Conservation (phyloP, 2,329 filamentous ascomycete genomes). For the Rhytidhysteron rufulum region DNA sequence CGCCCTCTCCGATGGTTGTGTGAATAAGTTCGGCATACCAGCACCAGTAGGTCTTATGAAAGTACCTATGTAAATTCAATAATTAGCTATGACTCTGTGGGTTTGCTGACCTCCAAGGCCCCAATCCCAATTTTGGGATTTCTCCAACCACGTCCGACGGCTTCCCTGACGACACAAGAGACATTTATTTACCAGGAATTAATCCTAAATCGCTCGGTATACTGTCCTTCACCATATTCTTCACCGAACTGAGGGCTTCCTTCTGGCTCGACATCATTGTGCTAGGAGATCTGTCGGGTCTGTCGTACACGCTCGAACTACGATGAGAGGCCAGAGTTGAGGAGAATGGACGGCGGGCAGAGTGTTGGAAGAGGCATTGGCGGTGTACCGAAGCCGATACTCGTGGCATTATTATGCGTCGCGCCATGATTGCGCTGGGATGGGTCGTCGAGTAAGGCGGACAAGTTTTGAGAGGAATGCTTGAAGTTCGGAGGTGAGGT, state of each 20-base stretch:
- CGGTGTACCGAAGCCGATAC: conserved; percentile 20
- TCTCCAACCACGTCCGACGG: too few relatives aligned
- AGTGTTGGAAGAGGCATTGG: conserved; percentile 23
- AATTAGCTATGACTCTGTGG: not conserved
- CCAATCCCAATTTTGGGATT: too few relatives aligned
- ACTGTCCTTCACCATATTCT: too few relatives aligned
- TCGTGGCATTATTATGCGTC: conserved; percentile 21
- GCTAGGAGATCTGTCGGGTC: not conserved
- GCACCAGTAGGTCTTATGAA: conserved; percentile 31
- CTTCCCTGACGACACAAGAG: too few relatives aligned
- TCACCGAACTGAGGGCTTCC: too few relatives aligned
- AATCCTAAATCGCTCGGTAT: conserved; percentile 14
- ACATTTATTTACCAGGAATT: conserved; percentile 12
- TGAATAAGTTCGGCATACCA: conserved; percentile 24
- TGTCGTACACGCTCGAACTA: not conserved
- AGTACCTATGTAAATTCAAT: conserved; percentile 21
- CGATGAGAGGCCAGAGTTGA: conserved; percentile 11
- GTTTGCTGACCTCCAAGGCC: too few relatives aligned
- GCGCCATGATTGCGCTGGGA: too few relatives aligned
- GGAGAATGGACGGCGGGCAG: conserved; percentile 19
- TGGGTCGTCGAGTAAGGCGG: too few relatives aligned
- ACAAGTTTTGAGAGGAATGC: too few relatives aligned
- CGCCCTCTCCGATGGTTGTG: conserved; percentile 14
- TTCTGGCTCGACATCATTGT: conserved; percentile 2
- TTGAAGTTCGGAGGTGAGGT: too few relatives aligned